Base-by-base conservation (phyloP, 768 basidiomycete species). In the Zangia roseola region DNA sequence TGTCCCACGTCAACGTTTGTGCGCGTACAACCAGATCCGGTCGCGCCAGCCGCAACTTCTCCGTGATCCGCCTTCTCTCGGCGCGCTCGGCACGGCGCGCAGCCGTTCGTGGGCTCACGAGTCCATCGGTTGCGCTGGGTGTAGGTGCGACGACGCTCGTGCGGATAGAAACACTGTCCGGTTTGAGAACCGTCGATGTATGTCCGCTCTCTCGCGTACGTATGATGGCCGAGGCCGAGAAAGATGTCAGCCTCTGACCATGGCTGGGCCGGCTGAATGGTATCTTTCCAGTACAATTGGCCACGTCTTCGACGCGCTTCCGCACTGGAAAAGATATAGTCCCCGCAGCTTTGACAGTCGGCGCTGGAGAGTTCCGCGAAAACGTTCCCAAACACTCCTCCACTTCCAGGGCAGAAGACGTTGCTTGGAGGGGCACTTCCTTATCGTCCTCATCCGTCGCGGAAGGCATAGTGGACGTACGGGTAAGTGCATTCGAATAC, bases 11-110 rank as follows among this genome's bases (percentile, higher is more conserved):
- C 13, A 64, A 63, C 10, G 63, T 56, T 43, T 64, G 69, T 6
- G 40, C 39, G 3, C 67, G 56, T 7, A 59, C 58, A 2, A 74
- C 71, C 8, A 72, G 67, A 45, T 75, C 70, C 3, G 79, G 80
- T 23, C 73, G 71, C 10, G 75, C 76, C 13, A 56, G 58, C 5
- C 72, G 69, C 14, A 82, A 62, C 28, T 71, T 73, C 31, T 76
- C 72, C 1, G 72, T 73, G 34, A 60, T 62, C 28, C 45, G 52
- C 20, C 49, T 53, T 33, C 62, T 54, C 37, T 62, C 50, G 4
- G 57, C 60, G 2, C 57, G 60, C 36, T 50, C 49, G 0, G 53
- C 50, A 13, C 55, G 58, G 14, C 60, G 59, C 31, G 50, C 50
- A 21, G 49, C 59, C 4, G 47, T 62, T 39, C 54, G 57, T 36